A percentile compares a stretch with the other conserved stretches of the same genome.
Conservation (phyloP, 257 asterid species). For the Penstemon eatonii region DNA sequence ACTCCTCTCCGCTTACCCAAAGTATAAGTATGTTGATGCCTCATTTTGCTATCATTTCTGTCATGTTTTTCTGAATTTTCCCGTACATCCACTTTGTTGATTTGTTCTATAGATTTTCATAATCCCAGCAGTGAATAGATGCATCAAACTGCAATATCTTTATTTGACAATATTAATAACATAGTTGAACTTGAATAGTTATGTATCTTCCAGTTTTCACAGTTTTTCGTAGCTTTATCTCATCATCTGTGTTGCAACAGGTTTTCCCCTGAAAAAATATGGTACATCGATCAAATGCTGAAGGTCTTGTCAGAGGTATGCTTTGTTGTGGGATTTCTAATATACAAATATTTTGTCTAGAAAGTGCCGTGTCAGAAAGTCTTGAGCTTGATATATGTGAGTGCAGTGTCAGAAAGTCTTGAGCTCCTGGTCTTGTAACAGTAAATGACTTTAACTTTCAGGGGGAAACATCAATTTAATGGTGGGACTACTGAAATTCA, state of each 20-base stretch:
- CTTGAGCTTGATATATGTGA: conserved; percentile 22
- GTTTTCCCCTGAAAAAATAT: conserved; percentile 85
- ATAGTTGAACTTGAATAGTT: conserved; percentile 22
- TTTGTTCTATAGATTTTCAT: conserved; percentile 21
- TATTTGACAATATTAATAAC: conserved; percentile 19
- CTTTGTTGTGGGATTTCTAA: conserved; percentile 16
- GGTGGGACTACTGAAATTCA: too few species aligned
- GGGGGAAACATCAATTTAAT: not conserved
- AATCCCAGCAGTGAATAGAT: conserved; percentile 11
- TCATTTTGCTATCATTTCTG: conserved; percentile 4
- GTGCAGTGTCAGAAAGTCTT: too few species aligned
- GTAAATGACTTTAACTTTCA: not conserved
- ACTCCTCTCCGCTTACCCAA: conserved; percentile 3
- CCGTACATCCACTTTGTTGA: conserved; percentile 3
- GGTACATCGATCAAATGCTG: conserved; percentile 97
- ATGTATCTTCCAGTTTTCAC: conserved; percentile 24
- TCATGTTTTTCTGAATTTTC: not conserved
- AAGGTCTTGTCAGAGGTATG: conserved; percentile 91
- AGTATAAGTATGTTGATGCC: conserved; percentile 23
- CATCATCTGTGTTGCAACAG: conserved; percentile 50
- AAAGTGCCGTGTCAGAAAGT: conserved; percentile 2
- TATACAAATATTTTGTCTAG: conserved; percentile 15
- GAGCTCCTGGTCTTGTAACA: not conserved
- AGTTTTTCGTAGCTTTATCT: conserved; percentile 28
- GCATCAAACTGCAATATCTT: conserved; percentile 5